A percentile compares a stretch with the other conserved stretches of the same genome.
phyloP scores from a whole-genome alignment of 73 alveolate genomes.

The Paramecium pentaurelia region DNA sequence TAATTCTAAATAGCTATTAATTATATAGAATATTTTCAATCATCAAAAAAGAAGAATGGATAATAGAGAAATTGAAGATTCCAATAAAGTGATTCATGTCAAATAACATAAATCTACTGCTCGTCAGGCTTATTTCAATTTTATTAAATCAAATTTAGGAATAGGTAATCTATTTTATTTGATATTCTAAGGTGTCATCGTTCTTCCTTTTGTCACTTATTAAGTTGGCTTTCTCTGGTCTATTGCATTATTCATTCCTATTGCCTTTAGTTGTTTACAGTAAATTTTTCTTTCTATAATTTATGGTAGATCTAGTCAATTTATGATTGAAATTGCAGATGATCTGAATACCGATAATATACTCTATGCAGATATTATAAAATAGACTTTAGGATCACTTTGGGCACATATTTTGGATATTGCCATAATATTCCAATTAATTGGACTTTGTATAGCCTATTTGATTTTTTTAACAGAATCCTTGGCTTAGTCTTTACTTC shows the following conservation, averaged over 20 bases:
- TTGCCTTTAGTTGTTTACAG: background rate
- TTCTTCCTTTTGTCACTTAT: background rate
- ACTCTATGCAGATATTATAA: background rate
- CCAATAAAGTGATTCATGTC: background rate
- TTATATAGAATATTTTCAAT: background rate
- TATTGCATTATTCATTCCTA: background rate
- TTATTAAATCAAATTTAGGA: background rate
- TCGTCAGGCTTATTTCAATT: background rate
- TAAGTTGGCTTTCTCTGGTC: slow-evolving; percentile 18
- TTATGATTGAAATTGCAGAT: slow-evolving; percentile 17
- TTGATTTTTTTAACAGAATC: background rate
- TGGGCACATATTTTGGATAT: background rate
- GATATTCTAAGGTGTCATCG: background rate
- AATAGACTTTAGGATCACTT: background rate
- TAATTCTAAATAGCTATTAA: background rate
- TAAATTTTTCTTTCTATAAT: background rate
- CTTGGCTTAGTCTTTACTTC: background rate
- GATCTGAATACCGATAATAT: background rate
- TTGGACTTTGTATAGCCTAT: background rate
- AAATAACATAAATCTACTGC: slow-evolving; percentile 3
- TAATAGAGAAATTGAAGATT: background rate
- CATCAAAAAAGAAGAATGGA: background rate
- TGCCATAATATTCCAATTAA: background rate
- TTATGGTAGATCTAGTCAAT: background rate
- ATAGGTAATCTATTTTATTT: background rate